A percentile compares a stretch with the other conserved stretches of the same genome.
These are phyloP conservation scores for Colletotrichum spinosum DNA, from an alignment of 2,329 filamentous ascomycete species.

Conservation along the genomic window DNA sequence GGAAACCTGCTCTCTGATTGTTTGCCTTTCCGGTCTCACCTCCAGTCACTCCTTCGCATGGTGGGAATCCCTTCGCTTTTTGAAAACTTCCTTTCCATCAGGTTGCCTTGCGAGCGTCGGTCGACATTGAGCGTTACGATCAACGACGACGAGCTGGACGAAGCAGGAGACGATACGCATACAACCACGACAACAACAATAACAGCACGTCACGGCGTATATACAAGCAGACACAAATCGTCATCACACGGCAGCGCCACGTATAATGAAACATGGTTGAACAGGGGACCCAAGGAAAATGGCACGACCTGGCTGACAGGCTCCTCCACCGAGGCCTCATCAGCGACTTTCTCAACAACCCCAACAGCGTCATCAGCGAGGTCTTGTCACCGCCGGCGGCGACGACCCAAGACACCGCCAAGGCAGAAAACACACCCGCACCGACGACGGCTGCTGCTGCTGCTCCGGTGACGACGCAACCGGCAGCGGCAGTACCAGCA, in stretches of 20 bases:
- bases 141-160: neutral
- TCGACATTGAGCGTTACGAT: neutral
- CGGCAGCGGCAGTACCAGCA: neutral
- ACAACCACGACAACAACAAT: neutral
- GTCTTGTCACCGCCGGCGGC: constrained; percentile 30
- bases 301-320: constrained; percentile 5
- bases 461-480: constrained; percentile 9
- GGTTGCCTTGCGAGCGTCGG: constrained; percentile 11
- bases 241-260: constrained; percentile 6
- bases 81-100: neutral
- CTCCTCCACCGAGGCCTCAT: constrained; percentile 21
- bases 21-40: neutral
- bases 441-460: constrained; percentile 17
- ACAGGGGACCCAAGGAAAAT: constrained; percentile 17
- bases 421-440: constrained; percentile 10
- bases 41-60: constrained; percentile 25
- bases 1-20: constrained; percentile 8
- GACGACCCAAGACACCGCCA: constrained; percentile 8
- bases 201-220: no score
- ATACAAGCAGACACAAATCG: neutral
- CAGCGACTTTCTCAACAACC: constrained; percentile 18
- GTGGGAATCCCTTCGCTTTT: constrained; percentile 3
- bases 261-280: constrained; percentile 30
- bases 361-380: constrained; percentile 18
- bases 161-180: neutral